phyloP scores from a whole-genome alignment of 345 rosid genomes.

The Hevea brasiliensis region DNA sequence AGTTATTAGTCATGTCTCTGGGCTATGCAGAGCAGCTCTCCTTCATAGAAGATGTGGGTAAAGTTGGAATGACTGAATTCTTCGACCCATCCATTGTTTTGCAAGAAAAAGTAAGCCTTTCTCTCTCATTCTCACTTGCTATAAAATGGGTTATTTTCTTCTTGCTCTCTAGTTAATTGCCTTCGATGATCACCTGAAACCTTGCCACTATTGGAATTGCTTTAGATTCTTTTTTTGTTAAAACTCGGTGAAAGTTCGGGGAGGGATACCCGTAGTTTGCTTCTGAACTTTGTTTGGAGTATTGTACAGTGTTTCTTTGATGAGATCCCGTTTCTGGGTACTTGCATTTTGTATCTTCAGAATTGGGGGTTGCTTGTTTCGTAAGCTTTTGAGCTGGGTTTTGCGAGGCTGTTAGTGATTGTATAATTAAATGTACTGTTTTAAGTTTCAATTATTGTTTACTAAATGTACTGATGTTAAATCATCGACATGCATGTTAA shows the following conservation, averaged over 20 bases:
- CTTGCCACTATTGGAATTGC: not conserved
- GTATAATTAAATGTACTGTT: not conserved
- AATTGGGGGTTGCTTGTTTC: not conserved
- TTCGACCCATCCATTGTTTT: constrained; percentile 72
- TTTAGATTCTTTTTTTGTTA: not conserved
- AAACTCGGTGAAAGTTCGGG: not conserved
- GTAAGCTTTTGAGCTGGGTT: not conserved
- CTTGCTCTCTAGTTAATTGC: not conserved
- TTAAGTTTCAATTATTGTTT: not conserved
- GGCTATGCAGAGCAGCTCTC: constrained; percentile 99
- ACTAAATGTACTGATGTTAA: not conserved
- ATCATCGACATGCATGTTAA: not conserved
- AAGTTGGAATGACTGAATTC: constrained; percentile 90
- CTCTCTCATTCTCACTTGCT: not conserved
- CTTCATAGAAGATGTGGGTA: constrained; percentile 98
- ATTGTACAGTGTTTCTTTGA: not conserved
- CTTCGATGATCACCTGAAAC: not conserved
- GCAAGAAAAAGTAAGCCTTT: constrained; percentile 65
- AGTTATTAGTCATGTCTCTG: constrained; percentile 62
- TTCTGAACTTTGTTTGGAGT: not conserved
- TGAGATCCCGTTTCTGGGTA: constrained; percentile 19
- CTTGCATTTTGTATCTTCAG: not conserved
- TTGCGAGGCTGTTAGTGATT: not conserved
- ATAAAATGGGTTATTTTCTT: not conserved
- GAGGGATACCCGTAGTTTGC: not conserved